A percentile compares a stretch with the other conserved stretches of the same genome.
These are phyloP conservation scores for Megacollybia platyphylla DNA, from an alignment of 1,284 basidiomycete species.

Conservation along the genomic window DNA sequence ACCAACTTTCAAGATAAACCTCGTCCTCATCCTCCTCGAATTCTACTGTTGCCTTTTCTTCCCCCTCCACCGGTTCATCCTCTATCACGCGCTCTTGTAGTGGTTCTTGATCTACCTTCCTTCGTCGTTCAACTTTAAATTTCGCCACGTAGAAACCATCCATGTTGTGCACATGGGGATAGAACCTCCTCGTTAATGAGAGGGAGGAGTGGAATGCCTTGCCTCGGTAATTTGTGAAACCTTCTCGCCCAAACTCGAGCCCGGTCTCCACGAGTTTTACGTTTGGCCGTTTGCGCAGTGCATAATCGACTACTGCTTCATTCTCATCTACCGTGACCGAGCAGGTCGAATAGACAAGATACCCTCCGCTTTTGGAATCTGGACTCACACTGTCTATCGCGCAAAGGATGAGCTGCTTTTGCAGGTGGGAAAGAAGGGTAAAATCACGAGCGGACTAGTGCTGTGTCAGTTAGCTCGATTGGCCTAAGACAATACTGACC, in stretches of 20 bases:
- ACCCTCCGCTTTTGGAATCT: slow-evolving; percentile 85
- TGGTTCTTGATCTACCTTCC: slow-evolving; percentile 31
- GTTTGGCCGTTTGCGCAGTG: slow-evolving; percentile 93
- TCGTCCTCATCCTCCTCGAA: slow-evolving; percentile 67
- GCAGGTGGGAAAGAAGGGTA: slow-evolving; percentile 86
- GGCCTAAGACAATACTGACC: slow-evolving; percentile 21
- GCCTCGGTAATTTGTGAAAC: slow-evolving; percentile 83
- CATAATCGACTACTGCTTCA: slow-evolving; percentile 97
- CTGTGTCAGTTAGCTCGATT: slow-evolving; percentile 4
- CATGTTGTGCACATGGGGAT: slow-evolving; percentile 89
- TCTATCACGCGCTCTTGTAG: slow-evolving; percentile 17
- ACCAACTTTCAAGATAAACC: slow-evolving; percentile 56
- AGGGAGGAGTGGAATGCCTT: slow-evolving; percentile 80
- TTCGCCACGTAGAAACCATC: slow-evolving; percentile 99
- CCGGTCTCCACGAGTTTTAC: slow-evolving; percentile 90
- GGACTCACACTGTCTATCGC: slow-evolving; percentile 94
- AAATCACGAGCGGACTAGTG: slow-evolving; percentile 87
- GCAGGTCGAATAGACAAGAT: slow-evolving; percentile 97
- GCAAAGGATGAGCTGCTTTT: slow-evolving; percentile 97
- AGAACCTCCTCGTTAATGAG: slow-evolving; percentile 77
- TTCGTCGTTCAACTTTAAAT: slow-evolving; percentile 81
- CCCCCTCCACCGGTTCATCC: slow-evolving; percentile 16
- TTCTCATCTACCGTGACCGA: slow-evolving; percentile 98
- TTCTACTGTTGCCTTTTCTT: slow-evolving; percentile 17
- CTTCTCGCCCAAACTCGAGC: slow-evolving; percentile 87